Base-by-base conservation (phyloP, 2,329 filamentous ascomycete genomes). In the Hypoxylon sp. region DNA sequence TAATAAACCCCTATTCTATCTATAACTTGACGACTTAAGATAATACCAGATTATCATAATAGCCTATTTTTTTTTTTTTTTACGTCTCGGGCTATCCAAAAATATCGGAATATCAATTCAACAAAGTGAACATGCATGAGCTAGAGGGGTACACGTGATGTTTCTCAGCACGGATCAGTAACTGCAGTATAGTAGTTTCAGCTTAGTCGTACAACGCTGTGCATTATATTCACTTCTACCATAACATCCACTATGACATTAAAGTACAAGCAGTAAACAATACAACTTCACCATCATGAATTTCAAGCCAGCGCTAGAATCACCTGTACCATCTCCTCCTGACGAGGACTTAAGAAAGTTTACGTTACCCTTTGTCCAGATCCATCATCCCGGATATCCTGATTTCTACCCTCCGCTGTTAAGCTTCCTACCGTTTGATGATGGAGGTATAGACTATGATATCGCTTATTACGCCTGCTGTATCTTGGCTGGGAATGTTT, bases 401-500 rank as follows among this genome's bases (percentile, higher is more conserved):
- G 5, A 13, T 10, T n/a, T 1, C 1, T 53, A 50, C 22, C 2
- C 9, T 5, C 35, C 44, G n/a, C 13, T 66, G 3, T 24, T 60
- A 10, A 1, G 42, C 5, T 61, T 61, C 19, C 31, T 6, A 22
- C 35, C 51, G 9, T 19, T 60, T 5, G 57, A 65, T 46, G 24
- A 26, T 35, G 42, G 13, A 13, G 63, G 63, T n/a, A 46, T 53
- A n/a, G 35, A 66, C 17, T 61, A 60, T 29, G 22, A 61, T 17
- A 6, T 66, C 2, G 57, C 39, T 6, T 61, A 55, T 39, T 59
- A 53, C 33, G 61, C 47, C 6, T 53, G 37, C 14, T 59, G 48
- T 14, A 52, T 64, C n/a, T n/a, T 64, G 13, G 51, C 47, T 13
- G 51, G 31, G 10, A 57, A 58, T 52, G 26, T 24, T 5, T 51